Base-by-base conservation (phyloP, 257 asterid genomes). In the Primulina eburnea region DNA sequence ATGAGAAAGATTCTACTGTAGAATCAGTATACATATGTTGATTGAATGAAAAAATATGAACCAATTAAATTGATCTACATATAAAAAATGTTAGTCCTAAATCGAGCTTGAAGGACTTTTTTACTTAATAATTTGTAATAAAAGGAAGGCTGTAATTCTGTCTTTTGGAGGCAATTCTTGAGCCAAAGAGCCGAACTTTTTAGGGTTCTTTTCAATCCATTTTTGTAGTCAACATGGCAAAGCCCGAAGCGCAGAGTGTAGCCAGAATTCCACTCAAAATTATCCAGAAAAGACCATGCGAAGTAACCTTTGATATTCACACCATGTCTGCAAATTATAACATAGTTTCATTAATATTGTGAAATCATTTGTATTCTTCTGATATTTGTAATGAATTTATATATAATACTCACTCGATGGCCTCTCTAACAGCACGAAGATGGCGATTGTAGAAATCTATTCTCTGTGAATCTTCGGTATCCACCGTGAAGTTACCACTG, bases 361-460 rank as follows among this genome's bases (percentile, higher is more conserved):
- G 59, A 17, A 18, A 21, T 59, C 17, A 26, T 55, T n/a, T 5
- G 4, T 8, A 16, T 55, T 16, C 30, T 28, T 28, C 2, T 28
- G 2, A 28, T 28, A 1, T 55, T n/a, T 55, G 34, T 32, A 0
- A 32, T 32, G 34, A 4, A 32, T 32, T 32, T 32, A 32, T 55
- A 16, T n/a, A 16, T 16, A 7, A 61, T 29, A 24, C 65, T 61
- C 34, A 61, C 65, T 61, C 20, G 7, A 61, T 61, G 20, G 24
- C 65, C 34, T 16, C 20, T 61, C 65, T 18, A 14, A 61, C 40
- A 14, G 21, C 65, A 30, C 34, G n/a, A 29, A 61, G 65, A 30
- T 61, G 65, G 38, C 40, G 38, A 61, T 61, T 61, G 18, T 61
- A 61, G 33, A 61, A 61, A 61, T 61, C 65, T 28, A 30, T 61